A percentile compares a stretch with the other conserved stretches of the same genome.
These are phyloP conservation scores for Sequoia sempervirens DNA, from an alignment of 75 land plant species.

Conservation along the genomic window DNA sequence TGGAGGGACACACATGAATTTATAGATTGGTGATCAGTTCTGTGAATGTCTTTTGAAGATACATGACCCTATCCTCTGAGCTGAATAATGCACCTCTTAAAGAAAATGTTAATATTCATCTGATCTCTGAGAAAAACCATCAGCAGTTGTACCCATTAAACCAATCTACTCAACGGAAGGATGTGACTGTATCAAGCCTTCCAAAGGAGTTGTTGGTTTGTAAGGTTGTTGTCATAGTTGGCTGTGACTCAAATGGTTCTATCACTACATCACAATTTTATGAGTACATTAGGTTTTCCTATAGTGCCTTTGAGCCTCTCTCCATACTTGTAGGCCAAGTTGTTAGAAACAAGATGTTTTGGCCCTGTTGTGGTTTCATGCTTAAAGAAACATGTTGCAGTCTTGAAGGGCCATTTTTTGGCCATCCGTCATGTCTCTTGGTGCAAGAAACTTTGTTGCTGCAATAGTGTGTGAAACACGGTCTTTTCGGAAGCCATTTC, in stretches of 20 bases:
- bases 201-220: neutral
- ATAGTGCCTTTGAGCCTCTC: neutral
- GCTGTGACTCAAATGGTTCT: neutral
- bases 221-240: constrained; percentile 8
- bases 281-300: neutral
- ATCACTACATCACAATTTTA: neutral
- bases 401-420: neutral
- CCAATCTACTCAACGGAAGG: neutral
- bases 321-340: neutral
- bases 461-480: neutral
- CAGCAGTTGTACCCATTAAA: neutral
- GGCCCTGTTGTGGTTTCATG: neutral
- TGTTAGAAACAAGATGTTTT: neutral
- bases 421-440: neutral
- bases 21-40: neutral
- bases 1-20: no score
- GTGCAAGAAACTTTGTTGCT: neutral
- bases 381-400: neutral
- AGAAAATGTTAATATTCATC: neutral
- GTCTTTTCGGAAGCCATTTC: neutral
- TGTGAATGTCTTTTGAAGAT: neutral
- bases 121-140: neutral
- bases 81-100: neutral
- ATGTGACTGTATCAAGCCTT: neutral
- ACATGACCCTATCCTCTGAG: neutral